phyloP scores from a whole-genome alignment of 495 filamentous ascomycete species.

The Aeminium ludgeri region DNA sequence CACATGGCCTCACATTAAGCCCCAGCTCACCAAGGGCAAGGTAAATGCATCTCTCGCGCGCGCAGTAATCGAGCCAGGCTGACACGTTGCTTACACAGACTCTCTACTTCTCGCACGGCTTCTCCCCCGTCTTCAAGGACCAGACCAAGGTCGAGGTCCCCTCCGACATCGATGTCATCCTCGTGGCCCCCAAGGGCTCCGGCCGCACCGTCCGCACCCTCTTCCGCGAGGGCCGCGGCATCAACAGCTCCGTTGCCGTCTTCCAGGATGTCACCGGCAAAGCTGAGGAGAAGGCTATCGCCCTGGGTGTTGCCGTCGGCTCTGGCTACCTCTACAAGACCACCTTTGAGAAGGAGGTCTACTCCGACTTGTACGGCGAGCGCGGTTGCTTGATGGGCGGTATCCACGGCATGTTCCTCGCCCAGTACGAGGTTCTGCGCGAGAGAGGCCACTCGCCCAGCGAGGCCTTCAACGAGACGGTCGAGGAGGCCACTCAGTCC shows the following conservation, averaged over 20 bases:
- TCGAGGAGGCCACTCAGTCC: constrained; percentile 96
- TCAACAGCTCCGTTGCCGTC: constrained; percentile 98
- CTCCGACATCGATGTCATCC: constrained; percentile 91
- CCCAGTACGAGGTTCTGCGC: constrained; percentile 98
- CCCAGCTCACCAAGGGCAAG: constrained; percentile 95
- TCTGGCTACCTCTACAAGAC: constrained; percentile 99
- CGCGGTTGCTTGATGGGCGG: constrained; percentile 99
- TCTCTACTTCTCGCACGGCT: constrained; percentile 99
- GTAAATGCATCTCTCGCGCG: constrained; percentile 27
- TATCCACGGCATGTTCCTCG: constrained; percentile 99
- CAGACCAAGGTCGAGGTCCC: constrained; percentile 97
- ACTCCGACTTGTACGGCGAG: constrained; percentile 98
- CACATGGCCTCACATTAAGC: constrained; percentile 97
- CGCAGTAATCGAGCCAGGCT: constrained; percentile 14
- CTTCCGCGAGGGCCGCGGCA: constrained; percentile 94
- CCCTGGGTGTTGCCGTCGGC: constrained; percentile 90
- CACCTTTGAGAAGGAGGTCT: constrained; percentile 99
- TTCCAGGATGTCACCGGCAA: constrained; percentile 97
- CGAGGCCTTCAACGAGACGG: constrained; percentile 98
- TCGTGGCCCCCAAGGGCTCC: constrained; percentile 96
- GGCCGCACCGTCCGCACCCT: constrained; percentile 95
- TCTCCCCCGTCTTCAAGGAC: constrained; percentile 99
- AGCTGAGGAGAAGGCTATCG: constrained; percentile 94
- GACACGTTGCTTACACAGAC: constrained; percentile 36
- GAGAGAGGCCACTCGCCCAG: constrained; percentile 92